phyloP scores from a whole-genome alignment of 2,329 filamentous ascomycete species.

The Cladorrhinum sp. region DNA sequence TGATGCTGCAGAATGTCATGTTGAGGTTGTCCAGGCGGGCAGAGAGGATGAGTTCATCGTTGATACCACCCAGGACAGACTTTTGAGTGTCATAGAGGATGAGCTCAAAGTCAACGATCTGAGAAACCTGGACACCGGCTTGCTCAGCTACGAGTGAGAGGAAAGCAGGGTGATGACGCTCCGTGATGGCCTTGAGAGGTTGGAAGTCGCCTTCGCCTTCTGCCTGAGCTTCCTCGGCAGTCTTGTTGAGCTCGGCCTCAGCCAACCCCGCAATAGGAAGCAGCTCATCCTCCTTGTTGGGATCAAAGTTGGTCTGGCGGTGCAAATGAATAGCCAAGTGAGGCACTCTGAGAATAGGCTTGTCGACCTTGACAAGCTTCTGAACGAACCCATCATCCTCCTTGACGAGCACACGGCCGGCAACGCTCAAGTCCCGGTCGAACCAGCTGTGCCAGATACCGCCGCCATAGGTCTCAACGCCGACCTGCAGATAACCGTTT shows the following conservation, averaged over 20 bases:
- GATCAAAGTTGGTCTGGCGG: constrained; percentile 78
- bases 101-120: constrained; percentile 90
- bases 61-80: constrained; percentile 80
- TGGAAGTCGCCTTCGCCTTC: constrained; percentile 56
- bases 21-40: constrained; percentile 93
- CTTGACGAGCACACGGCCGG: constrained; percentile 80
- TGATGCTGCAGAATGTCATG: constrained; percentile 91
- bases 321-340: constrained; percentile 93
- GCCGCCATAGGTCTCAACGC: constrained; percentile 94
- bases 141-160: constrained; percentile 81
- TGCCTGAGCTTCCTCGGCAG: constrained; percentile 42
- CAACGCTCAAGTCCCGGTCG: constrained; percentile 87
- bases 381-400: constrained; percentile 68
- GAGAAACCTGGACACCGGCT: constrained; percentile 64
- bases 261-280: constrained; percentile 90
- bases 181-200: constrained; percentile 71
- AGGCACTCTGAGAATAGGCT: constrained; percentile 86
- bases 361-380: constrained; percentile 85
- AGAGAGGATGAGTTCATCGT: constrained; percentile 94
- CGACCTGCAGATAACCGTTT: constrained; percentile 88
- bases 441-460: constrained; percentile 99
- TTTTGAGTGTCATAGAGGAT: constrained; percentile 97
- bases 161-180: constrained; percentile 86
- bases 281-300: constrained; percentile 95
- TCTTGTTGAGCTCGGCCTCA: constrained; percentile 81